These are phyloP conservation scores for Aureobasidium sp. DNA, from an alignment of 2,329 filamentous ascomycete genomes.

Conservation along the genomic window DNA sequence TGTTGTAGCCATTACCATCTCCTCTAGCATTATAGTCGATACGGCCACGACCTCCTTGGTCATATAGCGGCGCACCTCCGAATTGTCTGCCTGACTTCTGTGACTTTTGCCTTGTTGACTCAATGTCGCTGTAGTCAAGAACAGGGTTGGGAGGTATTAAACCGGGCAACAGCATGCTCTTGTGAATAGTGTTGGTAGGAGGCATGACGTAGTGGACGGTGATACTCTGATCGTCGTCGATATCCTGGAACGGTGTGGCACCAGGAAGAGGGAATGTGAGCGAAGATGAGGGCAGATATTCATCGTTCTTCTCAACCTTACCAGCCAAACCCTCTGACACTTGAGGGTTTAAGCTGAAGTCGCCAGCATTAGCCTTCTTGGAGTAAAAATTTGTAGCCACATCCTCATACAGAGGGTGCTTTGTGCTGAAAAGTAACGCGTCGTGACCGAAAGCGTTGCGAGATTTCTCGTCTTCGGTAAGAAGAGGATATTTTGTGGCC, in stretches of 20 bases:
- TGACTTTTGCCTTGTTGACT: conserved; percentile 61
- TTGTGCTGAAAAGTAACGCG: conserved; percentile 75
- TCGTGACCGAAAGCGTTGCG: conserved; percentile 78
- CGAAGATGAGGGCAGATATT: conserved; percentile 76
- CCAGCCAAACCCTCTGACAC: conserved; percentile 74
- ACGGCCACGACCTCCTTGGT: conserved; percentile 35
- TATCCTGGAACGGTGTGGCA: conserved; percentile 55
- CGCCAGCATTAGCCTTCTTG: conserved; percentile 65
- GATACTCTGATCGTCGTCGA: conserved; percentile 82
- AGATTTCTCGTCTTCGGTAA: conserved; percentile 67
- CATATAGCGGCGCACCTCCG: conserved; percentile 58
- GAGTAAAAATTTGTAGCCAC: conserved; percentile 83
- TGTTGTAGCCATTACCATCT: conserved; percentile 16
- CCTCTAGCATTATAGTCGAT: conserved; percentile 17
- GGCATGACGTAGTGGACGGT: conserved; percentile 87
- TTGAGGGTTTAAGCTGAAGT: conserved; percentile 66
- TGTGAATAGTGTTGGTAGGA: conserved; percentile 64
- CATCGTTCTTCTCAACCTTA: conserved; percentile 70
- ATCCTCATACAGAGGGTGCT: conserved; percentile 78
- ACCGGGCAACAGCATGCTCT: conserved; percentile 88
- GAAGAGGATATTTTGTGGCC: conserved; percentile 69
- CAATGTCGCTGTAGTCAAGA: conserved; percentile 69
- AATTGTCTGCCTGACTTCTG: conserved; percentile 60
- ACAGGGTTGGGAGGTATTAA: conserved; percentile 65
- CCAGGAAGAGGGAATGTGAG: conserved; percentile 72